Evolutionary conservation across 179 eudicot genomes (phyloP).

Genomic region (Gypsophila paniculata): DNA sequence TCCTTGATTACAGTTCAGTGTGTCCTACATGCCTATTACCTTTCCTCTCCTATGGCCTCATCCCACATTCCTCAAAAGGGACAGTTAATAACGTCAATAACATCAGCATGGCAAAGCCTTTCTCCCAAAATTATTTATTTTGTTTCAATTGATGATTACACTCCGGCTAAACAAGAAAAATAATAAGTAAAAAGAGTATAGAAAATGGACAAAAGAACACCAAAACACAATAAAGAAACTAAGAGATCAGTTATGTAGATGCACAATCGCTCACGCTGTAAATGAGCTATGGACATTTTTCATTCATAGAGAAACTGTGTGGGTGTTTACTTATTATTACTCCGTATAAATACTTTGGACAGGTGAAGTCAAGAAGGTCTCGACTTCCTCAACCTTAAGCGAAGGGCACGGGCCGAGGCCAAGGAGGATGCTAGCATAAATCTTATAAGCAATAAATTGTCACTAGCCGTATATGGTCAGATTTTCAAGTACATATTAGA

Average conservation of each 20-base stretch:
- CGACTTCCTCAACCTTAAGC: neutral
- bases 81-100: neutral
- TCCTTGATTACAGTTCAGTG: constrained; percentile 8
- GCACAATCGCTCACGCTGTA: neutral
- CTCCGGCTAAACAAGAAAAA: neutral
- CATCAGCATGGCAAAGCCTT: neutral
- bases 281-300: neutral
- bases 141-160: neutral
- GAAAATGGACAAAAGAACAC: neutral
- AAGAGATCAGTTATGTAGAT: constrained; percentile 1
- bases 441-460: neutral
- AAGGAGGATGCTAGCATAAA: neutral
- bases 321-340: neutral
- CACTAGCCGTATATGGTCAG: neutral
- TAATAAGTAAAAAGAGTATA: constrained; percentile 5
- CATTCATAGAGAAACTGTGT: neutral
- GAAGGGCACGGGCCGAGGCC: neutral
- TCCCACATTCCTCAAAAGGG: neutral
- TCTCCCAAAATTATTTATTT: constrained; percentile 7
- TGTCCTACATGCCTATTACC: neutral
- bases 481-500: neutral
- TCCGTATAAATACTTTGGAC: neutral
- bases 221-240: constrained; percentile 10
- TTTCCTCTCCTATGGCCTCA: neutral
- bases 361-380: neutral